Evolutionary conservation across 352 stramenopile genomes (phyloP), one percentile per base, ranked within the genome.

Genomic region (Globisporangium rhizosaccharum): DNA sequence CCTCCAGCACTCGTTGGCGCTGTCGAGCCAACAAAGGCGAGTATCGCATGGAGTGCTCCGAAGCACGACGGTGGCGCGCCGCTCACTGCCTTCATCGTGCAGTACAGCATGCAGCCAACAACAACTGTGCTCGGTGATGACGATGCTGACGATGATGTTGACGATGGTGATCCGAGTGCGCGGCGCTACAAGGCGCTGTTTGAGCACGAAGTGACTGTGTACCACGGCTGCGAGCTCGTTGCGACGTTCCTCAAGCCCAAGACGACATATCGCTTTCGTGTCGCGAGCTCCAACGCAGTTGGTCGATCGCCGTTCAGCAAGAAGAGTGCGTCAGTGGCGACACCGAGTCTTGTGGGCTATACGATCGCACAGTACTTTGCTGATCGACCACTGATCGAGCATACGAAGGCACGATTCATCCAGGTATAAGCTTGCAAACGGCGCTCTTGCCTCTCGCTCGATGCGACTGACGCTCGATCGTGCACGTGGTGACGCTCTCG

Each of bases 271-370:
- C 59, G 53, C 0, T 90, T 89, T 50, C 72, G 73, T 1, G 71
- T 92, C 3, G 74, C 76, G 5, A 65, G 69, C 14, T 58, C 71
- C 26, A 92, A 92, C 52, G 51, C 56, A 0, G 68, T 77, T 0
- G 80, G 80, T 3, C 68, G 64, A 7, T 60, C 63, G 0, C 46
- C 20, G 9, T 81, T 75, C 45, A 88, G 77, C 53, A 57, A 64
- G 6, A 67, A 68, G 53, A 82, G 72, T 4, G 52, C 48, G 0
- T 30, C 72, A 15, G 57, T 80, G 48, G 52, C 48, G 10, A 90
- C 76, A 11, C 82, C 82, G 14, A 90, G 78, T 61, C 78, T 92
- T 20, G 76, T 89, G 10, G 73, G 79, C 30, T 86, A 80, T 60
- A 92, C 82, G 25, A 73, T 92, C 60, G 57, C 67, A 1, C 70